A percentile compares a stretch with the other conserved stretches of the same genome.
Conservation (phyloP, 208 protist species). For the Leishmania amazonensis region DNA sequence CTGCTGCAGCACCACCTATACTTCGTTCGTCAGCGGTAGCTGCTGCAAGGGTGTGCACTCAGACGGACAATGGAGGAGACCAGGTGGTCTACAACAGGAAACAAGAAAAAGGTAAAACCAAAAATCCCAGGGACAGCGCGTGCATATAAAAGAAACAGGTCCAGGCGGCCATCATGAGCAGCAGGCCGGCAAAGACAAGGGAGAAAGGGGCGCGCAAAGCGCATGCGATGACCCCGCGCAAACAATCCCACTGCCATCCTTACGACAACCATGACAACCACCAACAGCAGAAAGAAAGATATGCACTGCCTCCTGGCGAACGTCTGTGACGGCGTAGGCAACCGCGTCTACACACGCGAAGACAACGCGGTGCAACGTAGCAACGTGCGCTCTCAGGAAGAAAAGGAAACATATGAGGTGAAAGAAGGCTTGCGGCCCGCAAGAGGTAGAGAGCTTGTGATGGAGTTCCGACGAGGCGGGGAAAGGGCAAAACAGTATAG, state of each 20-base stretch:
- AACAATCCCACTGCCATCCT: neutral
- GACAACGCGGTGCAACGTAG: neutral
- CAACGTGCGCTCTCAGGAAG: neutral
- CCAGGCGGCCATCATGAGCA: no score
- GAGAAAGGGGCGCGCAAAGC: neutral
- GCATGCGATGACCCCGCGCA: neutral
- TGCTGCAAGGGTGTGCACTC: neutral
- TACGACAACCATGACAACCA: neutral
- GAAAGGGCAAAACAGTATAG: neutral
- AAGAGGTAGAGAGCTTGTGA: neutral
- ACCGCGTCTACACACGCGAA: neutral
- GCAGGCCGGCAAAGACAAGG: neutral
- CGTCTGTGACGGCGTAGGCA: neutral
- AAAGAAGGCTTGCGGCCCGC: neutral
- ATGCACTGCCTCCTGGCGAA: neutral
- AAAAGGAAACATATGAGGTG: neutral
- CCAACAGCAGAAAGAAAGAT: neutral
- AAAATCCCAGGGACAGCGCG: neutral
- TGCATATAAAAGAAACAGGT: neutral
- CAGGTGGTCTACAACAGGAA: neutral
- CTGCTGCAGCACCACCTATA: neutral
- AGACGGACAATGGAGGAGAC: neutral
- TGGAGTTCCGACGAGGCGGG: neutral
- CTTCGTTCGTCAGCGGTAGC: neutral
- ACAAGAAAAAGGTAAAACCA: neutral